Evolutionary conservation across 2,329 filamentous ascomycete genomes (phyloP).

Genomic region (Claviceps citrina): DNA sequence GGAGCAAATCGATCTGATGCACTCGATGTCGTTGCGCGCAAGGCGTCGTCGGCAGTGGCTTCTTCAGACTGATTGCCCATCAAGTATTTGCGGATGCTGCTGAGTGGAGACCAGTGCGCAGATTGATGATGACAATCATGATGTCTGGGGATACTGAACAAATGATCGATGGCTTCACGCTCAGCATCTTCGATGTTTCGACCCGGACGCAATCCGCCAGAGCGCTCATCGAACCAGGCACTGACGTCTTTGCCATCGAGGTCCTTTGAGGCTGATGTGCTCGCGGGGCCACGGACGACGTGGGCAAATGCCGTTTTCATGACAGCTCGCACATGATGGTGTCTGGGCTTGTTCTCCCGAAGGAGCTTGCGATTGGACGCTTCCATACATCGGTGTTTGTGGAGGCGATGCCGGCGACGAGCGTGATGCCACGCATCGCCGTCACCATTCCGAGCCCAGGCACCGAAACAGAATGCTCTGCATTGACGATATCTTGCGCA

Average conservation of each 20-base stretch:
- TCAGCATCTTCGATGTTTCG: constrained; percentile 30
- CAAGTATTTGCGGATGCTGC: constrained; percentile 21
- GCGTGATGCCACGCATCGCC: constrained; percentile 26
- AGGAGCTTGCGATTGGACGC: constrained; percentile 27
- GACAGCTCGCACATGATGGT: constrained; percentile 20
- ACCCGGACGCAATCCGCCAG: constrained; percentile 23
- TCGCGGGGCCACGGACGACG: constrained; percentile 20
- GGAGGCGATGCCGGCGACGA: constrained; percentile 26
- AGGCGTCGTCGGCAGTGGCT: constrained; percentile 11
- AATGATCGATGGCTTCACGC: constrained; percentile 27
- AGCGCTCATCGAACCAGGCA: constrained; percentile 22
- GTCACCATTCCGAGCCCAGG: constrained; percentile 30
- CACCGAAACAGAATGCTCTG: constrained; percentile 33
- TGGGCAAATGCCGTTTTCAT: constrained; percentile 27
- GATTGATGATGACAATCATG: constrained; percentile 5
- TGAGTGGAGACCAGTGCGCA: constrained; percentile 11
- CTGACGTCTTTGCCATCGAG: constrained; percentile 21
- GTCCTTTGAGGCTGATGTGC: constrained; percentile 15
- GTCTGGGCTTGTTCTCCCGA: constrained; percentile 27
- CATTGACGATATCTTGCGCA: constrained; percentile 9
- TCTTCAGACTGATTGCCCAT: constrained; percentile 9
- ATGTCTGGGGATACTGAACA: constrained; percentile 21
- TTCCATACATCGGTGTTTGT: constrained; percentile 32
- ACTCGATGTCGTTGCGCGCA: constrained; percentile 12
- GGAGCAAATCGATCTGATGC: constrained; percentile 26